Conservation (phyloP, 1,284 basidiomycete species). For the Mycena sp. region DNA sequence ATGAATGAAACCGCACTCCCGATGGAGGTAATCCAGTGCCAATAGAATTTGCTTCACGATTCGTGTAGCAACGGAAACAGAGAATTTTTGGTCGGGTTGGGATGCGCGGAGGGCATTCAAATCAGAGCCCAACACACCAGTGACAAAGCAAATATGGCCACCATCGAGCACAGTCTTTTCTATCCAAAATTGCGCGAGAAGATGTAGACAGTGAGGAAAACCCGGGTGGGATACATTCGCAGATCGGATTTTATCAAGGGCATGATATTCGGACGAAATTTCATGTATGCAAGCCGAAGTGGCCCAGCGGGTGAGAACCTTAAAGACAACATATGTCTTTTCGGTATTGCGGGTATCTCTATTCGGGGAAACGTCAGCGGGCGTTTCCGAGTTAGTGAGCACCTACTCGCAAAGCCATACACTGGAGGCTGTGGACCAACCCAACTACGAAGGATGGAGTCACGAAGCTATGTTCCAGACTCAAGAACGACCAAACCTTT, state of each 20-base stretch:
- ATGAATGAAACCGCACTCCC: constrained; percentile 35
- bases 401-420: not conserved
- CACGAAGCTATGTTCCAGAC: not conserved
- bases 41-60: constrained; percentile 38
- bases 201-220: not conserved
- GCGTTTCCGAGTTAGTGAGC: too few relatives aligned
- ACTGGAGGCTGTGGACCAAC: not conserved
- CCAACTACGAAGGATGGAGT: not conserved
- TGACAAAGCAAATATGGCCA: not conserved
- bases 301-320: not conserved
- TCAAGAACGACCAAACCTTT: not conserved
- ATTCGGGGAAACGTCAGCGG: not conserved
- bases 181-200: too few relatives aligned
- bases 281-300: not conserved
- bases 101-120: too few relatives aligned
- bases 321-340: not conserved
- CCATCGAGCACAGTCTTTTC: not conserved
- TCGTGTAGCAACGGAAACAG: constrained; percentile 27
- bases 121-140: not conserved
- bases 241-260: too few relatives aligned
- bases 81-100: constrained; percentile 3
- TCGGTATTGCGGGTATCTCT: not conserved
- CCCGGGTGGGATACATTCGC: too few relatives aligned
- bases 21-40: constrained; percentile 38
- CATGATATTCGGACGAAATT: too few relatives aligned